Percentiles rank a stretch among this genome's conserved stretches.
phyloP scores from a whole-genome alignment of 768 basidiomycete species.

The Phylloporus sp. region DNA sequence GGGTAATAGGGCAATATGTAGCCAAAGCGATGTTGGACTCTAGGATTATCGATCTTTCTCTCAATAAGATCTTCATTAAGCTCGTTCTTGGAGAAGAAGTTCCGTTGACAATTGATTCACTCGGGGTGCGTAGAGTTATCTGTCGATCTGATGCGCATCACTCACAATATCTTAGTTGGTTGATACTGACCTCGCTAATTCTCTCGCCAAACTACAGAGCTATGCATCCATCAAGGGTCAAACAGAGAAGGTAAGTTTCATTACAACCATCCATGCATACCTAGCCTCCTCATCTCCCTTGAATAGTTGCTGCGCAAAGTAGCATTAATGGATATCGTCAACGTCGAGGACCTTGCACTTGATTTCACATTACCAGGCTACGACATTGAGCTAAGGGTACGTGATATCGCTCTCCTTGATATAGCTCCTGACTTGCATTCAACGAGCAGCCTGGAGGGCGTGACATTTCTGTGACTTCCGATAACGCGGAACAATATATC shows the following conservation, averaged over 20 bases:
- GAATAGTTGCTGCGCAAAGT: slow-evolving; percentile 52
- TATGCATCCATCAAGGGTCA: slow-evolving; percentile 50
- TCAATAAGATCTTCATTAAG: slow-evolving; percentile 95
- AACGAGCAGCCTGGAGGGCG: slow-evolving; percentile 65
- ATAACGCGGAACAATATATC: slow-evolving; percentile 89
- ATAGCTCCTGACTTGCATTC: background rate
- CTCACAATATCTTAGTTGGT: slow-evolving; percentile 53
- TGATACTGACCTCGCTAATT: slow-evolving; percentile 81
- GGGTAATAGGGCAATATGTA: slow-evolving; percentile 91
- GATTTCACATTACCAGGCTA: slow-evolving; percentile 98
- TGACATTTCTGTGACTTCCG: slow-evolving; percentile 75
- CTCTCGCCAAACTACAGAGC: slow-evolving; percentile 72
- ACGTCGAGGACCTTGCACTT: slow-evolving; percentile 82
- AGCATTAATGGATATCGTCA: slow-evolving; percentile 55
- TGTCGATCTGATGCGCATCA: background rate
- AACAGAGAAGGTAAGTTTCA: slow-evolving; percentile 50
- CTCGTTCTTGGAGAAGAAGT: slow-evolving; percentile 84
- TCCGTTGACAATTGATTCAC: slow-evolving; percentile 74
- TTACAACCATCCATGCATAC: background rate
- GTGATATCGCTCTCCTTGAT: slow-evolving; percentile 18
- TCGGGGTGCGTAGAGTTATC: slow-evolving; percentile 60
- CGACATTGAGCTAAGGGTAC: slow-evolving; percentile 83
- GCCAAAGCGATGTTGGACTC: slow-evolving; percentile 97
- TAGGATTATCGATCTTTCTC: slow-evolving; percentile 91
- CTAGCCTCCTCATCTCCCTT: background rate